Evolutionary conservation across 2,329 filamentous ascomycete species (phyloP).

Genomic region (Xylaria polymorpha): DNA sequence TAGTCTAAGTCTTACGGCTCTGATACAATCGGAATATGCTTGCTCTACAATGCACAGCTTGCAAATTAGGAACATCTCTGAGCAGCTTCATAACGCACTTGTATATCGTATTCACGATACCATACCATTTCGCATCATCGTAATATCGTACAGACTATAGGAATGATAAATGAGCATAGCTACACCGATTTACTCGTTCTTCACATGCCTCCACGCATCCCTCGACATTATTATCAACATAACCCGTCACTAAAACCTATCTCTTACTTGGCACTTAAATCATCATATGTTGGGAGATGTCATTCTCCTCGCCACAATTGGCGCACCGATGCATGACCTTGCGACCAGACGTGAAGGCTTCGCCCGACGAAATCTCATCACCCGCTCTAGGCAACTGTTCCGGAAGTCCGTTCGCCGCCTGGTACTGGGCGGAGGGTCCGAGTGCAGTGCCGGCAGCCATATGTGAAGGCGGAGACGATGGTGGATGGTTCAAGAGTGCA

Average conservation of each 20-base stretch:
- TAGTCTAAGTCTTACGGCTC: too few relatives aligned
- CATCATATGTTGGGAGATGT: constrained; percentile 40
- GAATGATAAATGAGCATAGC: not conserved
- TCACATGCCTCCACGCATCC: not conserved
- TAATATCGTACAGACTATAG: not conserved
- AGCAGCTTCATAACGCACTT: too few relatives aligned
- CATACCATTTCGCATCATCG: not conserved
- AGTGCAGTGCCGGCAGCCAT: not conserved
- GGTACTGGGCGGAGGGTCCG: not conserved
- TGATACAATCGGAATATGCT: too few relatives aligned
- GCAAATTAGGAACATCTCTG: too few relatives aligned
- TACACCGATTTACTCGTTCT: not conserved
- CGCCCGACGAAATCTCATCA: not conserved
- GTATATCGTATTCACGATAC: not conserved
- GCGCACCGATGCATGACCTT: constrained; percentile 37
- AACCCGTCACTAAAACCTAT: not conserved
- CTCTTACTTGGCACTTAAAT: not conserved
- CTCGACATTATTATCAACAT: not conserved
- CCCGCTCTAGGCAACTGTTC: not conserved
- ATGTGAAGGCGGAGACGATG: not conserved
- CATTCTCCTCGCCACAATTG: constrained; percentile 42
- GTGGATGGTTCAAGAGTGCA: not conserved
- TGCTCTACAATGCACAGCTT: too few relatives aligned
- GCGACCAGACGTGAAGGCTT: not conserved
- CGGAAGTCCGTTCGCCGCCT: not conserved